Evolutionary conservation across 768 basidiomycete genomes (phyloP).

Genomic region (Suillus bovinus): DNA sequence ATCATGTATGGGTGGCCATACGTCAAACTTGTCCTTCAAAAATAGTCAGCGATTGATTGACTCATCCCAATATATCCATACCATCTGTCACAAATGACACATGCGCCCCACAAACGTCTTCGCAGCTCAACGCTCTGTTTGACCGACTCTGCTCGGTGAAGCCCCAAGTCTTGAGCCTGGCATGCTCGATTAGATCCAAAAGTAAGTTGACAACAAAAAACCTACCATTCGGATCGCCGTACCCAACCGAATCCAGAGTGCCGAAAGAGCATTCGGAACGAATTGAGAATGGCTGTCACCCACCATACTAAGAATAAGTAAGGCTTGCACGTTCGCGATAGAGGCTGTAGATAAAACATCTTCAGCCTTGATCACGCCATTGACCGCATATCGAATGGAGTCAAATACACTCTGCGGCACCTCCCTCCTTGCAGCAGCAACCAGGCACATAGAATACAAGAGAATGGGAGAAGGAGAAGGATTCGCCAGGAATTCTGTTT

Average conservation of each 20-base stretch:
- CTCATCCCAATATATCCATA: constrained; percentile 34
- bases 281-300: constrained; percentile 91
- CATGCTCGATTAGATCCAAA: constrained; percentile 17
- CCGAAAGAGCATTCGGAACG: constrained; percentile 82
- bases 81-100: constrained; percentile 95
- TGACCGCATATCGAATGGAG: constrained; percentile 84
- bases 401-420: constrained; percentile 88
- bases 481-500: constrained; percentile 80
- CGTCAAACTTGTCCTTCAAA: constrained; percentile 74
- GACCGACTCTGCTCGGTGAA: constrained; percentile 89
- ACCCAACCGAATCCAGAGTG: constrained; percentile 84
- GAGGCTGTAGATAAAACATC: constrained; percentile 89
- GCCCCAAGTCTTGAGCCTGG: constrained; percentile 93
- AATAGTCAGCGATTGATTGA: constrained; percentile 9
- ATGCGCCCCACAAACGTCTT: constrained; percentile 90
- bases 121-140: constrained; percentile 84
- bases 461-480: constrained; percentile 77
- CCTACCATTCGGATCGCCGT: constrained; percentile 89
- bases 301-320: constrained; percentile 84
- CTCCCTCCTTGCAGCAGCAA: constrained; percentile 84
- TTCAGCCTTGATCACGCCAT: constrained; percentile 82
- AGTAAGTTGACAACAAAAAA: constrained; percentile 14
- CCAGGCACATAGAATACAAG: constrained; percentile 91
- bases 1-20: constrained; percentile 97
- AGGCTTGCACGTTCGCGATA: constrained; percentile 83